A percentile compares a stretch with the other conserved stretches of the same genome.
These are phyloP conservation scores for Thelonectria rubi DNA, from an alignment of 2,329 filamentous ascomycete genomes.

Conservation along the genomic window DNA sequence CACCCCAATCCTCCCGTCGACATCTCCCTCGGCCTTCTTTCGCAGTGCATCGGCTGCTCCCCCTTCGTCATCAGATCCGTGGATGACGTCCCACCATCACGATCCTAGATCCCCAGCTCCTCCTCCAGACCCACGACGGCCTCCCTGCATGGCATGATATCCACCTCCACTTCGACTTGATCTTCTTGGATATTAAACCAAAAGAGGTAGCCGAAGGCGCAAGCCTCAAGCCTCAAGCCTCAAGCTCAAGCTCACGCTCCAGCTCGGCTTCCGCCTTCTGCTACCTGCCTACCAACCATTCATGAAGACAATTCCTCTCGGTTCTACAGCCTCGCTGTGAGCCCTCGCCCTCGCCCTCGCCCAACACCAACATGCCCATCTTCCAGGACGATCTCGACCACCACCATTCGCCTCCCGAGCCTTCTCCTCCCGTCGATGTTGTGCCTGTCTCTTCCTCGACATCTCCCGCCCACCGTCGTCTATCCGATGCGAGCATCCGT, in stretches of 20 bases:
- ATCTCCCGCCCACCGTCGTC: constrained; percentile 39
- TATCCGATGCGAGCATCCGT: constrained; percentile 68
- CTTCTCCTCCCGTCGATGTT: constrained; percentile 32
- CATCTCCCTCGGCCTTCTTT: neutral
- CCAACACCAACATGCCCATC: constrained; percentile 60
- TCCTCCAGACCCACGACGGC: constrained; percentile 34
- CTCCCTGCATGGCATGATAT: constrained; percentile 40
- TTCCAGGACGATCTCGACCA: constrained; percentile 62
- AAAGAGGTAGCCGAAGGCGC: constrained; percentile 18
- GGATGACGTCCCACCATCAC: constrained; percentile 40
- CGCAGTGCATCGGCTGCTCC: constrained; percentile 16
- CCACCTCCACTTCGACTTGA: constrained; percentile 30
- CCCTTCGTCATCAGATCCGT: constrained; percentile 37
- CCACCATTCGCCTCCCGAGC: constrained; percentile 39
- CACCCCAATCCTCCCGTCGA: too few relatives aligned
- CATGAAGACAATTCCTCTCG: constrained; percentile 32
- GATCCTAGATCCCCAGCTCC: constrained; percentile 38
- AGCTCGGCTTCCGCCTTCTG: constrained; percentile 14
- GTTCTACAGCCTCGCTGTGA: constrained; percentile 44
- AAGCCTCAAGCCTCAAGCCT: constrained; percentile 10
- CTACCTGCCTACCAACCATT: constrained; percentile 21
- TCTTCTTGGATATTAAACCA: constrained; percentile 11
- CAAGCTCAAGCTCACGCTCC: constrained; percentile 4
- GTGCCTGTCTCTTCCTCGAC: neutral
- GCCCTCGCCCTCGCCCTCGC: constrained; percentile 40